phyloP scores from a whole-genome alignment of 1,139 yeast genomes.

The Zygosaccharomyces sapae region DNA sequence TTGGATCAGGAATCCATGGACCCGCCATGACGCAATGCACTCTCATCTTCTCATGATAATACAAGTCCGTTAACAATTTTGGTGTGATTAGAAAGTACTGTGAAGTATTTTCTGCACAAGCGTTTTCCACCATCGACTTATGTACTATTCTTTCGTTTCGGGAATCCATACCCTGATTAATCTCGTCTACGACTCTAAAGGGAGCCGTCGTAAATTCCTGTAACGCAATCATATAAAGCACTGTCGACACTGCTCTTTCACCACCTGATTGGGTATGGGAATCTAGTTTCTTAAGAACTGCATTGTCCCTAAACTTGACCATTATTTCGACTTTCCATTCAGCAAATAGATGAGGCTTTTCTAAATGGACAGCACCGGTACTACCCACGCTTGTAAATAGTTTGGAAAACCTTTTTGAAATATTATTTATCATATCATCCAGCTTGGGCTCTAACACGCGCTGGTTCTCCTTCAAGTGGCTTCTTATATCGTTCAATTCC shows the following conservation, averaged over 20 bases:
- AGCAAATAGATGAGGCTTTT: constrained; percentile 49
- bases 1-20: constrained; percentile 41
- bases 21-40: constrained; percentile 85
- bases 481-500: constrained; percentile 34
- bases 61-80: constrained; percentile 71
- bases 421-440: constrained; percentile 45
- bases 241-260: constrained; percentile 93
- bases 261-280: constrained; percentile 96
- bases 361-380: constrained; percentile 71
- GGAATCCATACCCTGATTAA: constrained; percentile 98
- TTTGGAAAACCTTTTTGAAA: constrained; percentile 59
- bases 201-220: constrained; percentile 92
- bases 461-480: constrained; percentile 42
- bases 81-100: constrained; percentile 95
- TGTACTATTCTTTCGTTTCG: constrained; percentile 87
- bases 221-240: constrained; percentile 80
- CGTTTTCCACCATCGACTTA: constrained; percentile 76
- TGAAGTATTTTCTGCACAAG: constrained; percentile 57
- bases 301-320: constrained; percentile 79
- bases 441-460: constrained; percentile 58
- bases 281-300: constrained; percentile 65
- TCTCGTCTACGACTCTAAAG: constrained; percentile 93
- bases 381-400: constrained; percentile 76
- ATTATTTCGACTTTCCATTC: constrained; percentile 83
- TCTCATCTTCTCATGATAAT: constrained; percentile 77